A percentile compares a stretch with the other conserved stretches of the same genome.
phyloP scores from a whole-genome alignment of 257 asterid genomes.

The Leonotis leonurus region DNA sequence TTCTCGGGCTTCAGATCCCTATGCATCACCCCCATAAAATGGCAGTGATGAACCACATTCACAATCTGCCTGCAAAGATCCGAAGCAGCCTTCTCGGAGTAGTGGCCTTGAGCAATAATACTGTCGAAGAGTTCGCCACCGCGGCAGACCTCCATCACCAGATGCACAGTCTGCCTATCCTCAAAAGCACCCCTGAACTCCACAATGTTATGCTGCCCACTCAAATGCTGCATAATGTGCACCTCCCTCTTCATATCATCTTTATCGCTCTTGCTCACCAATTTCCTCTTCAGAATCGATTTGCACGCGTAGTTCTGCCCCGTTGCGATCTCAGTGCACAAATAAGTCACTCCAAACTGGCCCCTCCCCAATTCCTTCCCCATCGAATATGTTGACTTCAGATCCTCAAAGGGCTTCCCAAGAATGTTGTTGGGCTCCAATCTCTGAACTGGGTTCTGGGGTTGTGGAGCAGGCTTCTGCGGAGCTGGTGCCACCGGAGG shows the following conservation, averaged over 20 bases:
- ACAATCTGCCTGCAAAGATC: conserved; percentile 65
- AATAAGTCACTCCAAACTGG: conserved; percentile 60
- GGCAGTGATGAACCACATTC: conserved; percentile 65
- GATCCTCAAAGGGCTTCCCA: conserved; percentile 57
- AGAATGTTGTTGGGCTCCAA: conserved; percentile 47
- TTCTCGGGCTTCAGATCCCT: conserved; percentile 77
- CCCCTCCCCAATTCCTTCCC: conserved; percentile 68
- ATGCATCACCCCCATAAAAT: conserved; percentile 73
- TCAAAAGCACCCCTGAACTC: conserved; percentile 65
- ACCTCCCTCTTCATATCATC: conserved; percentile 72
- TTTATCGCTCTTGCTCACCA: conserved; percentile 52
- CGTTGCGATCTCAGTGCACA: conserved; percentile 42
- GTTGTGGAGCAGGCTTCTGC: conserved; percentile 18
- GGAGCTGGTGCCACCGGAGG: conserved; percentile 19
- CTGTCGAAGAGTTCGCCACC: conserved; percentile 70
- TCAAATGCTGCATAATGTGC: conserved; percentile 62
- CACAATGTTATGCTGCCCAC: conserved; percentile 67
- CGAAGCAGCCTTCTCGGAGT: conserved; percentile 56
- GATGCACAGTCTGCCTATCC: conserved; percentile 51
- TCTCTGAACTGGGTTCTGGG: conserved; percentile 25
- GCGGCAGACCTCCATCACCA: conserved; percentile 60
- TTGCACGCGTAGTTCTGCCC: conserved; percentile 53
- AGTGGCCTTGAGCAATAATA: conserved; percentile 60
- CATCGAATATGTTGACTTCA: conserved; percentile 37
- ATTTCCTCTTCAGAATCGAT: conserved; percentile 56